These are phyloP conservation scores for Neltuma alba DNA, from an alignment of 306 rosid genomes.

Conservation along the genomic window DNA sequence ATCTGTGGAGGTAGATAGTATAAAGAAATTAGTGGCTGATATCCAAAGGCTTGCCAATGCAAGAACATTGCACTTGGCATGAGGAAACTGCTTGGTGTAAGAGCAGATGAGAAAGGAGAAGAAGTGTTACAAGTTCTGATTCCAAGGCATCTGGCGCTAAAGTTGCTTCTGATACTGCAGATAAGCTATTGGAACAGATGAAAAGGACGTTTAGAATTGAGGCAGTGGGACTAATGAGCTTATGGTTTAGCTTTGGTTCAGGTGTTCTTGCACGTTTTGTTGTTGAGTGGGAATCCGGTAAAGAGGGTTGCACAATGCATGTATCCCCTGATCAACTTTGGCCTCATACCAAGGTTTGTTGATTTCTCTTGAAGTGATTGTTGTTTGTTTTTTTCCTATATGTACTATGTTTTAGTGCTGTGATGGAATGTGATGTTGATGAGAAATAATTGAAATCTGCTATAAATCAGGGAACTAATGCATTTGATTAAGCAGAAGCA, in stretches of 20 bases:
- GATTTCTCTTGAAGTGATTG: slow-evolving; percentile 18
- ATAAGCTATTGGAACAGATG: slow-evolving; percentile 89
- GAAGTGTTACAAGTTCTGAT: slow-evolving; percentile 62
- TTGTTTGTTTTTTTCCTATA: slow-evolving; percentile 21
- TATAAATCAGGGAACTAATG: not conserved
- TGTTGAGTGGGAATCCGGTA: slow-evolving; percentile 98
- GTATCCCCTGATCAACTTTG: slow-evolving; percentile 98
- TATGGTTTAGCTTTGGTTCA: slow-evolving; percentile 99
- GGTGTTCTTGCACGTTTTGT: slow-evolving; percentile 95
- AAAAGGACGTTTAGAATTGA: slow-evolving; percentile 91
- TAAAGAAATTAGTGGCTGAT: slow-evolving; percentile 90
- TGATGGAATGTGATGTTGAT: not conserved
- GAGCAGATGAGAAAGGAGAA: slow-evolving; percentile 81
- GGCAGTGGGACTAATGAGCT: slow-evolving; percentile 96
- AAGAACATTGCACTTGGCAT: slow-evolving; percentile 92
- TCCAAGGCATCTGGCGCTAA: slow-evolving; percentile 64
- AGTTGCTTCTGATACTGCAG: slow-evolving; percentile 64
- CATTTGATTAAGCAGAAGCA: slow-evolving; percentile 3
- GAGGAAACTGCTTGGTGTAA: slow-evolving; percentile 87
- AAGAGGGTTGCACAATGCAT: slow-evolving; percentile 99
- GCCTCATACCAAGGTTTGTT: slow-evolving; percentile 97
- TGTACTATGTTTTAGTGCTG: slow-evolving; percentile 16
- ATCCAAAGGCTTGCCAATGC: slow-evolving; percentile 96
- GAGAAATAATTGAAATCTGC: not conserved
- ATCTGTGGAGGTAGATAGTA: slow-evolving; percentile 89